These are phyloP conservation scores for Phytophthora pseudosyringae DNA, from an alignment of 352 stramenopile species.

Conservation along the genomic window DNA sequence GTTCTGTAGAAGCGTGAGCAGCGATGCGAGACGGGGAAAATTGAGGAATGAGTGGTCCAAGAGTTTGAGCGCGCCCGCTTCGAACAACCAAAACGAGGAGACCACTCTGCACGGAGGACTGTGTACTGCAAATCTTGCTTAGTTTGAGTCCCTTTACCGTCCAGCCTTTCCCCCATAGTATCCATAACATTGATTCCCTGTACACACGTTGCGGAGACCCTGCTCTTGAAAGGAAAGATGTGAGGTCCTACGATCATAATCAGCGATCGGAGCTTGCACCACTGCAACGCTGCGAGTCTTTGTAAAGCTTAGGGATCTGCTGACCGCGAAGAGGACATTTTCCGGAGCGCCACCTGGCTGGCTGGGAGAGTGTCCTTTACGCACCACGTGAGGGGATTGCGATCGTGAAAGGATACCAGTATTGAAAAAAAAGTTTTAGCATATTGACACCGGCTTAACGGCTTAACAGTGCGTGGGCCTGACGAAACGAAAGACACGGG, in stretches of 20 bases:
- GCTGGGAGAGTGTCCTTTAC: conserved; percentile 15
- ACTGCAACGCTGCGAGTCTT: conserved; percentile 1
- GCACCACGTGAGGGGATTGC: too few relatives aligned
- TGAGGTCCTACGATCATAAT: conserved; percentile 7
- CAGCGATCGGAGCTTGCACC: not conserved
- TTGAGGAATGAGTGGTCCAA: conserved; percentile 19
- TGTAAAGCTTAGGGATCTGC: conserved; percentile 1
- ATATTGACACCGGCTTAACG: too few relatives aligned
- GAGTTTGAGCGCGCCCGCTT: conserved; percentile 11
- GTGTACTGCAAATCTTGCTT: conserved; percentile 15
- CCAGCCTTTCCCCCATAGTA: conserved; percentile 1
- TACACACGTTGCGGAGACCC: not conserved
- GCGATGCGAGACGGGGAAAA: conserved; percentile 5
- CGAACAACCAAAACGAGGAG: conserved; percentile 20
- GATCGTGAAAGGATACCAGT: too few relatives aligned
- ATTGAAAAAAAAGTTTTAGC: too few relatives aligned
- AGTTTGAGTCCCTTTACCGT: conserved; percentile 21
- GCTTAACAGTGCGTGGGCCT: too few relatives aligned
- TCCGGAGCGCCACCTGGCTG: conserved; percentile 16
- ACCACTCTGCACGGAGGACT: conserved; percentile 9
- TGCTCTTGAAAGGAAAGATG: not conserved
- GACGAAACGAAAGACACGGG: too few relatives aligned
- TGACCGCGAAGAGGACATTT: conserved; percentile 3
- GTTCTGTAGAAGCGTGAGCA: not conserved
- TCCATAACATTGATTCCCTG: too few relatives aligned